phyloP scores from a whole-genome alignment of 768 basidiomycete species.

The Mycena amicta region DNA sequence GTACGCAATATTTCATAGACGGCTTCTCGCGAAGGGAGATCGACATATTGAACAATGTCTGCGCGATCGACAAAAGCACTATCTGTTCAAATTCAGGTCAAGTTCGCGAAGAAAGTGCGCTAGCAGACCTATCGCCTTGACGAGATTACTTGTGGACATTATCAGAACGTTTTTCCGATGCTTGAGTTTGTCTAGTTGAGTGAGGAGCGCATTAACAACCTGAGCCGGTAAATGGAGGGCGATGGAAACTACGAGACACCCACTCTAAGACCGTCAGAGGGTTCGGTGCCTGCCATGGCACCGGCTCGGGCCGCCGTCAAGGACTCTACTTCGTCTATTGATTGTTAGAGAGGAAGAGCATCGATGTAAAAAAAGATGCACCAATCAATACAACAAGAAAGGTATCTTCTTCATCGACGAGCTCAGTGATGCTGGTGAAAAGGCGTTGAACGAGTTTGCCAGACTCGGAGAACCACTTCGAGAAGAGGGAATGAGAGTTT shows the following conservation, averaged over 20 bases:
- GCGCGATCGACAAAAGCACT: slow-evolving; percentile 96
- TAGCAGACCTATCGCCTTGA: slow-evolving; percentile 83
- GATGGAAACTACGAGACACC: slow-evolving; percentile 24
- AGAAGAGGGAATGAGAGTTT: slow-evolving; percentile 97
- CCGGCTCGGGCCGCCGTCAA: slow-evolving; percentile 93
- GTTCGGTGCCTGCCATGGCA: slow-evolving; percentile 94
- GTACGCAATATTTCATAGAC: slow-evolving; percentile 90
- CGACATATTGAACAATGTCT: slow-evolving; percentile 94
- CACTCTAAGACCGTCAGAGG: slow-evolving; percentile 90
- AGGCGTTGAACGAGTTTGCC: slow-evolving; percentile 96
- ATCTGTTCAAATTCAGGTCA: slow-evolving; percentile 50
- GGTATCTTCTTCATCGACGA: slow-evolving; percentile 88
- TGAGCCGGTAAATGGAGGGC: slow-evolving; percentile 32
- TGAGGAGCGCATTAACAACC: slow-evolving; percentile 97
- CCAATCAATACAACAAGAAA: slow-evolving; percentile 97
- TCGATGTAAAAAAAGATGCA: slow-evolving; percentile 27
- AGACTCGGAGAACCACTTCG: slow-evolving; percentile 98
- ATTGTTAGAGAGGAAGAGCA: background rate
- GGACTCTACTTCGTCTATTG: slow-evolving; percentile 91
- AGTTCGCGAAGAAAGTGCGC: background rate
- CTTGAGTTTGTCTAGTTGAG: slow-evolving; percentile 94
- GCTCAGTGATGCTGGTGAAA: slow-evolving; percentile 85
- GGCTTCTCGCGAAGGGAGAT: slow-evolving; percentile 87
- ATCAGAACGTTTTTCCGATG: slow-evolving; percentile 92
- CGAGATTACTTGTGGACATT: slow-evolving; percentile 95